Evolutionary conservation across 441 rosid genomes (phyloP).

Genomic region (Gossypium lobatum): DNA sequence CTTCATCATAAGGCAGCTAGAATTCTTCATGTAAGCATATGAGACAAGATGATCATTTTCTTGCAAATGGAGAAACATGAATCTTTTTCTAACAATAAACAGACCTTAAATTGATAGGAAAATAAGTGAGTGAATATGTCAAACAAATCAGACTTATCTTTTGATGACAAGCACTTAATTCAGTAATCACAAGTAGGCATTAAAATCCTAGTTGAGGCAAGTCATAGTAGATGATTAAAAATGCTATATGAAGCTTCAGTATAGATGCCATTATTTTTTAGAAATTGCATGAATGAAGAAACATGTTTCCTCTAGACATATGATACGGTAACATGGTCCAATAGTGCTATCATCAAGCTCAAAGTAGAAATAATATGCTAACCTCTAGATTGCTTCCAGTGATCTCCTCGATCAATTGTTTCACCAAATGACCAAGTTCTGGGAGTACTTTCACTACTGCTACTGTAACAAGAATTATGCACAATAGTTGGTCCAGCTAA

Average conservation of each 20-base stretch:
- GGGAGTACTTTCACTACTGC: constrained; percentile 55
- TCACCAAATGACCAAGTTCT: constrained; percentile 39
- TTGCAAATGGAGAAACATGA: not conserved
- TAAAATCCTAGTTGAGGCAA: not conserved
- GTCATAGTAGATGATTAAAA: not conserved
- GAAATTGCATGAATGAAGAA: not conserved
- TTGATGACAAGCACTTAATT: not conserved
- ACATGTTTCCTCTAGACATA: not conserved
- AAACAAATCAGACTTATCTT: not conserved
- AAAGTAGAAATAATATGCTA: constrained; percentile 14
- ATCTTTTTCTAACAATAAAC: not conserved
- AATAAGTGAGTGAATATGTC: not conserved
- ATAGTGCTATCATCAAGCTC: not conserved
- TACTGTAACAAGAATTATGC: constrained; percentile 39
- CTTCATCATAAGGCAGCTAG: not conserved
- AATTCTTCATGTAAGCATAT: not conserved
- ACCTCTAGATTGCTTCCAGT: constrained; percentile 57
- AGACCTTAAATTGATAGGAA: not conserved
- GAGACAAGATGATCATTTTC: not conserved
- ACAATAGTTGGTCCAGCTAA: constrained; percentile 26
- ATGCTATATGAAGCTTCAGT: not conserved
- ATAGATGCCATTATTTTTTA: not conserved
- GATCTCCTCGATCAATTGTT: constrained; percentile 35
- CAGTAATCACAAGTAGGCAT: not conserved
- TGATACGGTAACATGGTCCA: not conserved